These are phyloP conservation scores for Mrakiaceae sp. DNA, from an alignment of 1,284 basidiomycete species.

Conservation along the genomic window DNA sequence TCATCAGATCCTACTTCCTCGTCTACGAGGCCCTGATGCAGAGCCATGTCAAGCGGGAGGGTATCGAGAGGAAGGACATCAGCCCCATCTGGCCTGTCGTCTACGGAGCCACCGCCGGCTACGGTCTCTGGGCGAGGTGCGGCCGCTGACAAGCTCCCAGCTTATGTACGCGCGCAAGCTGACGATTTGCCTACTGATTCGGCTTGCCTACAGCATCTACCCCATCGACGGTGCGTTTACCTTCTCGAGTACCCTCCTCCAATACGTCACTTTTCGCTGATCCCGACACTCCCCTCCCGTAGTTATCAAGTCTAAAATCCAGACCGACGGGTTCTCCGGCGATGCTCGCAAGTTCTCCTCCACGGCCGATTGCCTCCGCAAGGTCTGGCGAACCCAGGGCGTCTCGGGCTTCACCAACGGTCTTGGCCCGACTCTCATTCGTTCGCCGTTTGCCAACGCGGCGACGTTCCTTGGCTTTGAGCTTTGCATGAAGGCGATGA, in stretches of 20 bases:
- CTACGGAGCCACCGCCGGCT: slow-evolving; percentile 77
- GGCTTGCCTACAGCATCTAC: slow-evolving; percentile 1
- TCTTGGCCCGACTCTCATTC: slow-evolving; percentile 63
- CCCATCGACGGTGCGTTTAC: slow-evolving; percentile 5
- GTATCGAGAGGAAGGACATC: slow-evolving; percentile 62
- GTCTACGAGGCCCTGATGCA: slow-evolving; percentile 89
- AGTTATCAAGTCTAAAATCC: slow-evolving; percentile 89
- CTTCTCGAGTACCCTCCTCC: slow-evolving; percentile 12
- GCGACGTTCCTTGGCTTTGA: slow-evolving; percentile 89
- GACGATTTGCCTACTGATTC: slow-evolving; percentile 20
- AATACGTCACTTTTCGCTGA: slow-evolving; percentile 14
- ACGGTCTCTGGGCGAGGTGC: slow-evolving; percentile 48
- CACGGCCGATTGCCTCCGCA: slow-evolving; percentile 67
- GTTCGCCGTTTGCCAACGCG: slow-evolving; percentile 72
- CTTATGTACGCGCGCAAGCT: slow-evolving; percentile 34
- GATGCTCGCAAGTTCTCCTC: slow-evolving; percentile 67
- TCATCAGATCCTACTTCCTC: slow-evolving; percentile 61
- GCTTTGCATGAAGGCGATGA: slow-evolving; percentile 49
- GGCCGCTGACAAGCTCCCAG: not conserved
- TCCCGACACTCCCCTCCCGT: slow-evolving; percentile 51
- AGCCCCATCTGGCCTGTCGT: slow-evolving; percentile 62
- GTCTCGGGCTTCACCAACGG: slow-evolving; percentile 78
- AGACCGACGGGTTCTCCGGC: slow-evolving; percentile 76
- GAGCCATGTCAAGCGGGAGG: slow-evolving; percentile 58
- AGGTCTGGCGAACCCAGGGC: slow-evolving; percentile 72